phyloP scores from a whole-genome alignment of 768 basidiomycete genomes.

The Mycena pura region DNA sequence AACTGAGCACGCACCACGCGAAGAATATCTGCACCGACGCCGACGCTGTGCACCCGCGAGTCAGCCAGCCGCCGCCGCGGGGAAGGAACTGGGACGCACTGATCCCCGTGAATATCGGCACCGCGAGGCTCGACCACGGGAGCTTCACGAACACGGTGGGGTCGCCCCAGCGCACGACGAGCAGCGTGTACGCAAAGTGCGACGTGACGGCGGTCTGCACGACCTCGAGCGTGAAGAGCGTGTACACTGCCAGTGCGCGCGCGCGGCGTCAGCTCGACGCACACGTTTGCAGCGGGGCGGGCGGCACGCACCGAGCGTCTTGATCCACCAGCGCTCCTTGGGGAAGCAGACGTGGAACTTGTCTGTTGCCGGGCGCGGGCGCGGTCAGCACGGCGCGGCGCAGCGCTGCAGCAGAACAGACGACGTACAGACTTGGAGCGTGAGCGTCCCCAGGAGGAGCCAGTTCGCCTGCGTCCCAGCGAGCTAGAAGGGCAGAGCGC shows the following conservation, averaged over 20 bases:
- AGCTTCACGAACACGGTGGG: constrained; percentile 15
- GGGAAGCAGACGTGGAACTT: constrained; percentile 7
- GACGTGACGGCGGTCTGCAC: constrained; percentile 29
- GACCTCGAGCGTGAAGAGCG: constrained; percentile 25
- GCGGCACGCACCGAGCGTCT: not conserved
- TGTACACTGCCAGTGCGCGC: constrained; percentile 5
- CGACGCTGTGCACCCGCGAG: not conserved
- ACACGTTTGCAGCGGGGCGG: not conserved
- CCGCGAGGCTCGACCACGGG: constrained; percentile 27
- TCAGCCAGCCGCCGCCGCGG: too few species aligned
- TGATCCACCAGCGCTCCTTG: constrained; percentile 1
- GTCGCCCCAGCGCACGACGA: constrained; percentile 28
- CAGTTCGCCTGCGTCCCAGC: constrained; percentile 7
- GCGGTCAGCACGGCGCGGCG: not conserved
- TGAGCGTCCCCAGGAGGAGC: not conserved
- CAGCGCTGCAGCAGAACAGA: not conserved
- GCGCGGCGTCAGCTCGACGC: not conserved
- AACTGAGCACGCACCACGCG: not conserved
- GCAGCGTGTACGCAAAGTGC: constrained; percentile 26
- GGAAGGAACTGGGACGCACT: constrained; percentile 15
- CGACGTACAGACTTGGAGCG: constrained; percentile 5
- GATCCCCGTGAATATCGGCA: constrained; percentile 27
- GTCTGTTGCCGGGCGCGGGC: not conserved
- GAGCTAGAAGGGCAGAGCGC: too few species aligned
- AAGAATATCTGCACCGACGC: constrained; percentile 15